phyloP scores from a whole-genome alignment of 371 early-diverging fungal species.

The Lichtheimia ornata region DNA sequence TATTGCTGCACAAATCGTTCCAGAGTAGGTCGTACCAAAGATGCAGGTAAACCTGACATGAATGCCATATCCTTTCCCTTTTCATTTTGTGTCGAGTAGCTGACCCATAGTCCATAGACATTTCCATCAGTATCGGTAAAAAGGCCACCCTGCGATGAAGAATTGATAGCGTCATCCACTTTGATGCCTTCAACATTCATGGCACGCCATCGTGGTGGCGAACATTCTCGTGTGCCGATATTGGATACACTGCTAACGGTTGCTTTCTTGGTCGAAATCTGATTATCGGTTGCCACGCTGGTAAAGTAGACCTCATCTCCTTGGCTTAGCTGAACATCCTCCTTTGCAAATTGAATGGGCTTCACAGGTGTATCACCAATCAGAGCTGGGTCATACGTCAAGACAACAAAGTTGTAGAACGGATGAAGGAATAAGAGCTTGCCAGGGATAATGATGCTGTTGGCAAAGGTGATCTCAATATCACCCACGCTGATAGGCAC shows the following conservation, averaged over 20 bases:
- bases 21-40: constrained; percentile 32
- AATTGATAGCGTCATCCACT: constrained; percentile 50
- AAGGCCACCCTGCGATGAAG: constrained; percentile 57
- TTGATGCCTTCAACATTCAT: constrained; percentile 74
- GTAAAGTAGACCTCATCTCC: constrained; percentile 67
- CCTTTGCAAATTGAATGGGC: constrained; percentile 52
- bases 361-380: constrained; percentile 75
- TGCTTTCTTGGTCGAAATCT: constrained; percentile 56
- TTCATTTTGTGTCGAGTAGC: constrained; percentile 67
- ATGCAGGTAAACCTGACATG: constrained; percentile 61
- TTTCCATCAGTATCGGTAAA: constrained; percentile 64
- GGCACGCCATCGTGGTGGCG: constrained; percentile 64
- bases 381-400: constrained; percentile 71
- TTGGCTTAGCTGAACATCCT: constrained; percentile 47
- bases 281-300: constrained; percentile 61
- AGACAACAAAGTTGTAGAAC: constrained; percentile 76
- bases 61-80: constrained; percentile 62
- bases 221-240: constrained; percentile 63
- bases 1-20: constrained; percentile 34
- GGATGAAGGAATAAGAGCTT: constrained; percentile 74
- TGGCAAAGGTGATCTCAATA: constrained; percentile 78
- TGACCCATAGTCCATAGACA: constrained; percentile 78
- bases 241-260: constrained; percentile 59
- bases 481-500: constrained; percentile 81
- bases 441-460: constrained; percentile 77